Evolutionary conservation across 345 rosid species (phyloP), one percentile per base, ranked within the genome.

Genomic region (Eucalyptus sp.): DNA sequence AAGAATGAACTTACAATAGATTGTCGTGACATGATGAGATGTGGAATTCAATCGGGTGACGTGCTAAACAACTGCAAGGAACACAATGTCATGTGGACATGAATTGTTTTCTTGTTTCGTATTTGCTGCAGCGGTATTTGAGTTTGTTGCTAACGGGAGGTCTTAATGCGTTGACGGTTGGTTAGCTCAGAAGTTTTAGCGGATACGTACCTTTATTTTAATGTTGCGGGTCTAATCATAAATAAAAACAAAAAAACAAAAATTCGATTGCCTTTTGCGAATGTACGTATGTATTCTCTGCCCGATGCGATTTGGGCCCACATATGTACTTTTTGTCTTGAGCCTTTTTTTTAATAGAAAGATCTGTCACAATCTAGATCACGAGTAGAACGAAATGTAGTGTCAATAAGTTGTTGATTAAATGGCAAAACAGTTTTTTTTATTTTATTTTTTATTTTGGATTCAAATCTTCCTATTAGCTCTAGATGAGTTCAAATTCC

Each of bases 201-300:
- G 7, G 44, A 33, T 33, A 17, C 41, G 81, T 17, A 33, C 41
- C 12, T 68, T 18, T 41, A 33, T 68, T 41, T 33, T 68, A 68
- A 68, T 68, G 25, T 18, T 33, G 44, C 44, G 25, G 43, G 81
- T 33, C 44, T 31, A 66, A 31, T 62, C 29, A 52, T 58, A 15
- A 17, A 51, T 0, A 18, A 56, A 1, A 4, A 56, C 5, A 11
- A 5, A 5, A 27, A 6, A 27, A 12, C 4, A 52, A 52, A 52
- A 52, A 24, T 18, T 52, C 58, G 58, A 52, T 52, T 8, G 58
- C 58, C 58, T 52, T 52, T 52, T 52, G 18, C 4, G 76, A 14
- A 64, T 64, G 41, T 14, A 64, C 37, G 76, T 4, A 64, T n/a
- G 10, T 14, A 14, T 15, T 15, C 20, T n/a, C 18, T 64, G 37